Evolutionary conservation across 768 basidiomycete genomes (phyloP).

Genomic region (Lanmaoa pseudosensibilis): DNA sequence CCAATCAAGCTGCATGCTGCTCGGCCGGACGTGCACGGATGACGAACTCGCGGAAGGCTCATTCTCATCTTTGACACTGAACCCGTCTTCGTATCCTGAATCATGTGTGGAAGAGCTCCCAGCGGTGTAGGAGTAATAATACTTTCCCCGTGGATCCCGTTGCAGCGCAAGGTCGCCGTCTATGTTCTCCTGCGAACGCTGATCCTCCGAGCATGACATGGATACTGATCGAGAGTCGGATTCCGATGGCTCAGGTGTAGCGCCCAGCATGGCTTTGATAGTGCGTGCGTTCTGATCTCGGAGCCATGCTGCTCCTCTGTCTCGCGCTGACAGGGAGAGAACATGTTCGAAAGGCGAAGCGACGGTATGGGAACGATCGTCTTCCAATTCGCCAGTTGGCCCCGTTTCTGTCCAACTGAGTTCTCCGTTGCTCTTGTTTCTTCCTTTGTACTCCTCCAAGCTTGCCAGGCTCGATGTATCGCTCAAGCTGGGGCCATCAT

Average conservation of each 20-base stretch:
- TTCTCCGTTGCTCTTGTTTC: conserved; percentile 55
- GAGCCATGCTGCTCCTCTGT: conserved; percentile 79
- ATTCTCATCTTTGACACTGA: conserved; percentile 36
- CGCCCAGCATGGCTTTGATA: conserved; percentile 59
- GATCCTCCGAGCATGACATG: conserved; percentile 29
- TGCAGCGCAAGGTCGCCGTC: conserved; percentile 67
- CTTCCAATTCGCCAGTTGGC: conserved; percentile 50
- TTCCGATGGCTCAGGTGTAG: conserved; percentile 55
- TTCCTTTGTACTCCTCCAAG: conserved; percentile 65
- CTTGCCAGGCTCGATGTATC: conserved; percentile 84
- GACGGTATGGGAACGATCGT: conserved; percentile 47
- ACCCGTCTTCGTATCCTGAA: conserved; percentile 53
- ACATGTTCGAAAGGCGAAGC: conserved; percentile 42
- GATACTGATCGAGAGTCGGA: conserved; percentile 50
- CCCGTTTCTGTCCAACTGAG: conserved; percentile 47
- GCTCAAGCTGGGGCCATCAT: conserved; percentile 87
- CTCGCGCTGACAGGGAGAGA: conserved; percentile 47
- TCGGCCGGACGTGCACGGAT: conserved; percentile 48
- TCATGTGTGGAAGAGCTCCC: conserved; percentile 52
- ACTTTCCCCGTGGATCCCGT: conserved; percentile 66
- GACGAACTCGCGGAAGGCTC: conserved; percentile 28
- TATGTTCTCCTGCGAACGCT: conserved; percentile 40
- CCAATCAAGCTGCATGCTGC: conserved; percentile 68
- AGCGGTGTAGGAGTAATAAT: conserved; percentile 70
- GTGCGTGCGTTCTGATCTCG: conserved; percentile 75